These are phyloP conservation scores for Suaeda aralocaspica DNA, from an alignment of 148 eudicot species.

Conservation along the genomic window DNA sequence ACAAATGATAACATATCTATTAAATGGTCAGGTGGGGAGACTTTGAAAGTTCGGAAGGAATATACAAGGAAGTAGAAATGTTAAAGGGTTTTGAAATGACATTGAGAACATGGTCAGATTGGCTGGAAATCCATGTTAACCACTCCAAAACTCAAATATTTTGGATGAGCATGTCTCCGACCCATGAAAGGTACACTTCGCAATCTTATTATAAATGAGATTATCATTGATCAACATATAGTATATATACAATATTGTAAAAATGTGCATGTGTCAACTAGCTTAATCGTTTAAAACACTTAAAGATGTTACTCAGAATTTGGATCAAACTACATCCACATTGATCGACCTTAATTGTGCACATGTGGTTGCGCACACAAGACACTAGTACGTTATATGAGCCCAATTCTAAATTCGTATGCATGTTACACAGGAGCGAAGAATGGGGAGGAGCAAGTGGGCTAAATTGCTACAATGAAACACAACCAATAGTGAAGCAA, in stretches of 20 bases:
- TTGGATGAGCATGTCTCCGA: slow-evolving; percentile 78
- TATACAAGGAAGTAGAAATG: slow-evolving; percentile 64
- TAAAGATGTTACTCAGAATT: too few species aligned
- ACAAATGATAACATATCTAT: too few species aligned
- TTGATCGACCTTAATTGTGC: too few species aligned
- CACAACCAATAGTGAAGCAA: slow-evolving; percentile 41
- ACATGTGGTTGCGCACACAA: too few species aligned
- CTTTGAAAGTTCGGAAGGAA: slow-evolving; percentile 46
- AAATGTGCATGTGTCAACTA: too few species aligned
- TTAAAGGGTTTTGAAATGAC: slow-evolving; percentile 73
- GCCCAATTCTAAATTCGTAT: too few species aligned
- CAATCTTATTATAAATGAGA: too few species aligned
- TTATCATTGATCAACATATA: too few species aligned
- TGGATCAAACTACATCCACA: too few species aligned
- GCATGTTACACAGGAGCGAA: slow-evolving; percentile 58
- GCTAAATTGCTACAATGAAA: slow-evolving; percentile 66
- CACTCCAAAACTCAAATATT: slow-evolving; percentile 49
- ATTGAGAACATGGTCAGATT: slow-evolving; percentile 72
- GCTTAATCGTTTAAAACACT: too few species aligned
- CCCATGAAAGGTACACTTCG: slow-evolving; percentile 72
- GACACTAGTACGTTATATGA: too few species aligned
- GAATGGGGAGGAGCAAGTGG: slow-evolving; percentile 68
- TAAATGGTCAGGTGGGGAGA: slow-evolving; percentile 59
- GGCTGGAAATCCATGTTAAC: slow-evolving; percentile 72
- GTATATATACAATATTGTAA: too few species aligned